A percentile compares a stretch with the other conserved stretches of the same genome.
phyloP scores from a whole-genome alignment of 306 rosid species.

The apple (Malus domestica) region ASM211411v1 NC_041802.1:3514501-3515000 shows the following conservation, averaged over 20 bases:
- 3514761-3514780: no score
- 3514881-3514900: background rate
- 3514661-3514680: background rate
- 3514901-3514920: background rate
- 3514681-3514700: background rate
- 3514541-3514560: no score
- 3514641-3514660: background rate
- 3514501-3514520: background rate
- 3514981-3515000: background rate
- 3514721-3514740: no score
- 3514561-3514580: no score
- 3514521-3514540: no score
- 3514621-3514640: background rate
- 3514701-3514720: background rate
- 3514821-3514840: background rate
- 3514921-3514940: background rate
- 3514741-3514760: no score
- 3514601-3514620: no score
- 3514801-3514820: no score
- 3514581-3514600: no score
- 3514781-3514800: no score
- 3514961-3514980: background rate
- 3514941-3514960: background rate
- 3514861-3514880: background rate
- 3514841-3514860: background rate